Base-by-base conservation (phyloP, 176 grass and related monocot genomes). In the Sorghum bicolor region DNA sequence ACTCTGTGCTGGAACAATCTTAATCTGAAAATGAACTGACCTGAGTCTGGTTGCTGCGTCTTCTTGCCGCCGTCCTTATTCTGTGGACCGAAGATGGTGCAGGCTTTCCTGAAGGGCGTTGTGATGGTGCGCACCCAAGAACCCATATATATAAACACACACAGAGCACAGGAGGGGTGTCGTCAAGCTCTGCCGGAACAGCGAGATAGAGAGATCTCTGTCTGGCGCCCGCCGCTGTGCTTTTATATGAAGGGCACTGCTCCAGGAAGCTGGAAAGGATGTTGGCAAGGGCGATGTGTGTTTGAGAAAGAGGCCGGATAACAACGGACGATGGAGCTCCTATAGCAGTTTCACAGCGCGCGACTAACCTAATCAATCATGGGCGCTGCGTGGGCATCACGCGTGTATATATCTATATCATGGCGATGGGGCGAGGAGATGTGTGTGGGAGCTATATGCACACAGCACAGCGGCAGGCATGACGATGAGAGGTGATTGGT, bases 91-190 rank as follows among this genome's bases (percentile, higher is more conserved):
- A 92, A 88, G 65, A 89, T 85, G 36, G 76, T 87, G 83, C 80
- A 91, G 43, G 92, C 88, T 85, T 94, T 94, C 28, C 89, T 53
- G 52, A 94, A 94, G n/a, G 92, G 92, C 60, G 89, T 89, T 1
- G 89, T 89, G 70, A 94, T 89, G 47, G 81, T 87, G 17, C 92
- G 89, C 50, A 92, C 84, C 92, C 89, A 94, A 28, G 92, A 94
- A 83, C 84, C 92, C 92, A 92, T 94, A 43, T n/a, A 91, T 92
- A 45, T 8, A 75, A 28, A 28, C 92, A 87, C 91, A 17, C 37
- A 79, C 34, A 53, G 19, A 55, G 50, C 57, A 61, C 57, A 61
- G 36, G 0, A 22, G 29, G 4, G 17, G 70, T n/a, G n/a, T n/a
- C n/a, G n/a, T 15, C 20, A 80, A 68, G 60, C 45, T 8, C 30